phyloP scores from a whole-genome alignment of 2,329 filamentous ascomycete genomes.

The Pyricularia sp. region DNA sequence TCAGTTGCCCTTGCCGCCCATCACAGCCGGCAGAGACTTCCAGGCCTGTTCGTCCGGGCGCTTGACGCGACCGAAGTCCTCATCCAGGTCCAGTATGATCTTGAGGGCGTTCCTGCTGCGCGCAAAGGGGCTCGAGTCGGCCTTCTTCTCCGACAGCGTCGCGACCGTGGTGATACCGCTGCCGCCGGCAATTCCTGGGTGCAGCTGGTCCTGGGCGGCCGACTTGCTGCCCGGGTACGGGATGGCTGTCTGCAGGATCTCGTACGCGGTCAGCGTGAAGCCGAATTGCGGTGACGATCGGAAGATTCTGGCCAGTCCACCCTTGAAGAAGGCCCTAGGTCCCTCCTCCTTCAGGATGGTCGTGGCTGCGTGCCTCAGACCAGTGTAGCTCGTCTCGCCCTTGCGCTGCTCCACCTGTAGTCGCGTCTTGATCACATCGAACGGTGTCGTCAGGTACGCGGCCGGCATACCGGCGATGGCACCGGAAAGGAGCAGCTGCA shows the following conservation, averaged over 20 bases:
- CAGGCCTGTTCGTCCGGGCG: constrained; percentile 39
- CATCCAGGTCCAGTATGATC: constrained; percentile 86
- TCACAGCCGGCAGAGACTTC: constrained; percentile 37
- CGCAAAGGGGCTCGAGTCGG: constrained; percentile 35
- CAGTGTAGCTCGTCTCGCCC: constrained; percentile 79
- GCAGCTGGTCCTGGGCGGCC: neutral
- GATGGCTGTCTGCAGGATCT: constrained; percentile 69
- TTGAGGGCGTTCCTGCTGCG: constrained; percentile 82
- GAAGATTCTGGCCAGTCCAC: constrained; percentile 86
- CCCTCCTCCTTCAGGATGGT: constrained; percentile 86
- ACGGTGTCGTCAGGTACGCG: constrained; percentile 90
- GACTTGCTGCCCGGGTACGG: constrained; percentile 60
- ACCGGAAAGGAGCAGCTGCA: constrained; percentile 87
- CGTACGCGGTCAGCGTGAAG: constrained; percentile 91
- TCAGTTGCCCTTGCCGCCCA: constrained; percentile 21
- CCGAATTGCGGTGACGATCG: constrained; percentile 95
- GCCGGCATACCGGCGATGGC: constrained; percentile 89
- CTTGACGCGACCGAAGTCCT: constrained; percentile 73
- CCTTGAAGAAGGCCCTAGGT: constrained; percentile 96
- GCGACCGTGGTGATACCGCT: constrained; percentile 23
- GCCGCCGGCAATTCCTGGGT: constrained; percentile 45
- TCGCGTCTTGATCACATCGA: constrained; percentile 98
- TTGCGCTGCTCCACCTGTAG: constrained; percentile 95
- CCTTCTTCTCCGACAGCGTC: constrained; percentile 46
- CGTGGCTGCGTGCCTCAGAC: constrained; percentile 69